Evolutionary conservation across 495 filamentous ascomycete species (phyloP), one percentile per base, ranked within the genome.

Genomic region (Astrothelium macrocarpum): DNA sequence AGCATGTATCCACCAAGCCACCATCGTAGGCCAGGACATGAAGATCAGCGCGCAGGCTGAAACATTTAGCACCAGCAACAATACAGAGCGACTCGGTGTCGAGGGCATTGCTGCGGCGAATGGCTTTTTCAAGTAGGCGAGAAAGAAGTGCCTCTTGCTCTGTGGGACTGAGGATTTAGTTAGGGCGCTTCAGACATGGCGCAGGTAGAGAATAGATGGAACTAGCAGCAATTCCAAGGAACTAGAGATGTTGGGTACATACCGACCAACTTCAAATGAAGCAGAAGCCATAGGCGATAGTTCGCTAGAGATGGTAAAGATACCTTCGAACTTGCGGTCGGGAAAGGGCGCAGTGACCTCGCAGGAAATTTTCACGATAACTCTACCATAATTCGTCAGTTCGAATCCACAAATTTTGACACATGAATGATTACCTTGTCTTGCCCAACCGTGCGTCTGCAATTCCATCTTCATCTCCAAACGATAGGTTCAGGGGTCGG

Each of bases 61-160:
- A 98, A 76, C 88, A 91, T 74, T 92, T 95, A 61, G 87, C 79
- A 16, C 90, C 91, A 28, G 94, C 91, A 26, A 97, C 75, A 16
- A 98, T 89, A 73, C 94, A 98, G 32, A 98, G 83, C 1, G 91
- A 95, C 77, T 98, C 94, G 31, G 91, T 96, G 71, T 96, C 91
- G 28, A 98, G 81, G 11, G 94, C 94, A 65, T 84, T 85, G 7
- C 91, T 95, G 56, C 93, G 90, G 31, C 95, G 93, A 65, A 98
- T 84, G 18, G 95, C 86, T 69, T 95, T 91, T 75, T 98, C 94
- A 39, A 98, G 87, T 59, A 92, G 80, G 42, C 91, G 86, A 11
- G 92, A 89, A 49, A 96, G 84, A 61, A 94, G 82, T 1, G 89
- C 78, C 77, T 98, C 94, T 29, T 56, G 49, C 29, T 56, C 49